Conservation (phyloP, 2,329 filamentous ascomycete genomes). For the Ophiocordyceps sinensis region DNA sequence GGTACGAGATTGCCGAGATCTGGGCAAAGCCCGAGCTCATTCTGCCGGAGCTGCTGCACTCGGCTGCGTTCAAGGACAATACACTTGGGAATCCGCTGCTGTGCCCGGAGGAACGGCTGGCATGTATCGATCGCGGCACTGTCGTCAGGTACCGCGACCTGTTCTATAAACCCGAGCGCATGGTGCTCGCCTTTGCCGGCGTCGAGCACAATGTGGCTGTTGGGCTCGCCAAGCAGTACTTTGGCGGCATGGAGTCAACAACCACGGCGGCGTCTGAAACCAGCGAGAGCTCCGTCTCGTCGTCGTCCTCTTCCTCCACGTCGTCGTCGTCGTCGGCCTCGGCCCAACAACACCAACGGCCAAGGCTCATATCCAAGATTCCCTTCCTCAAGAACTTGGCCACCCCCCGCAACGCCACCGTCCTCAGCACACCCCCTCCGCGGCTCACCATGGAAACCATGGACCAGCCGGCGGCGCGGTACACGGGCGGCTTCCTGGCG, state of each 20-base stretch:
- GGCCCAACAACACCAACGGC: conserved; percentile 15
- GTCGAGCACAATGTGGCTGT: conserved; percentile 73
- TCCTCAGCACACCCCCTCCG: conserved; percentile 28
- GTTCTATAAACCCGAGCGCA: conserved; percentile 81
- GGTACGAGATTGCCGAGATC: conserved; percentile 93
- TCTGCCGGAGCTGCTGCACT: conserved; percentile 85
- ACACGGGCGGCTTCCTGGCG: conserved; percentile 86
- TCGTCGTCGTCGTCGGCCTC: conserved; percentile 3
- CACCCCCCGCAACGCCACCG: conserved; percentile 47
- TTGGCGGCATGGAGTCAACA: conserved; percentile 68
- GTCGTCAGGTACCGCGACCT: conserved; percentile 66
- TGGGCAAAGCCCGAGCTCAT: conserved; percentile 97
- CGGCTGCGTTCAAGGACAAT: conserved; percentile 90
- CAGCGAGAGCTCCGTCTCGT: conserved; percentile 23
- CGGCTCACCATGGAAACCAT: conserved; percentile 42
- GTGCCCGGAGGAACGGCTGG: conserved; percentile 73
- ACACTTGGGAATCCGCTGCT: conserved; percentile 87
- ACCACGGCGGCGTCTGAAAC: conserved; percentile 31
- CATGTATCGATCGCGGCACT: conserved; percentile 55
- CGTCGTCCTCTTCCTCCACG: conserved; percentile 17
- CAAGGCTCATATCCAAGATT: conserved; percentile 56
- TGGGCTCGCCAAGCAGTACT: conserved; percentile 65
- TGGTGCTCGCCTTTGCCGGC: conserved; percentile 90
- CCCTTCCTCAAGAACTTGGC: conserved; percentile 86
- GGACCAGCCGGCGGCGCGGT: conserved; percentile 54